A percentile compares a stretch with the other conserved stretches of the same genome.
phyloP scores from a whole-genome alignment of 805 yeast genomes.

The Candida vartiovaarae region DNA sequence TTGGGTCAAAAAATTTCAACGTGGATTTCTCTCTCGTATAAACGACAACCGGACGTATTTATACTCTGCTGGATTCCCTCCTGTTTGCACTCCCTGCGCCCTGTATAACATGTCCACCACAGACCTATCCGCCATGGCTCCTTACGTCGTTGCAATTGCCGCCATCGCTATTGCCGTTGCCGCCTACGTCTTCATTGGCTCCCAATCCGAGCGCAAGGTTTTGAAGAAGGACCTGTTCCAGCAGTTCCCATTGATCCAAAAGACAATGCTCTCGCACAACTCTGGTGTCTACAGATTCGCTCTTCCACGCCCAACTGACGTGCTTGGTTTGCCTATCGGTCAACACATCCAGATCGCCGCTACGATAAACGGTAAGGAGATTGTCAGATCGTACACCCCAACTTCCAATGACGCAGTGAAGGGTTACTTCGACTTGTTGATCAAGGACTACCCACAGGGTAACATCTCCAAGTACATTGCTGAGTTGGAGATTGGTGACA shows the following conservation, averaged over 20 bases:
- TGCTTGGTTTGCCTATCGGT: conserved; percentile 87
- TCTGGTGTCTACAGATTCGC: conserved; percentile 79
- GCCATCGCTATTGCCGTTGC: conserved; percentile 7
- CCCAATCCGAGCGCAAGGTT: conserved; percentile 27
- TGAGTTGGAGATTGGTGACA: conserved; percentile 69
- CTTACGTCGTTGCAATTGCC: conserved; percentile 8
- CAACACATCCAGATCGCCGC: conserved; percentile 86
- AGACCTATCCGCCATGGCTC: no score
- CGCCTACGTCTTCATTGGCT: conserved; percentile 4
- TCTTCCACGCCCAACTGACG: conserved; percentile 65
- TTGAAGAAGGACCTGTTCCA: conserved; percentile 62
- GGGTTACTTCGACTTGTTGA: conserved; percentile 80
- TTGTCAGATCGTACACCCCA: conserved; percentile 86
- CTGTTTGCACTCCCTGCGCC: no score
- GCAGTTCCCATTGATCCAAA: conserved; percentile 74
- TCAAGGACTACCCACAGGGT: conserved; percentile 82
- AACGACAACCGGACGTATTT: no score
- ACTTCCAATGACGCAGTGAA: conserved; percentile 70
- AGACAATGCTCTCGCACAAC: conserved; percentile 71
- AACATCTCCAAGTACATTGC: conserved; percentile 73
- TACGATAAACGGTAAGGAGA: conserved; percentile 67
- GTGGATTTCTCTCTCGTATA: no score
- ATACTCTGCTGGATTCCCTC: no score
- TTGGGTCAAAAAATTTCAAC: no score
- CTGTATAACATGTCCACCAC: no score